These are phyloP conservation scores for Candida michaelii DNA, from an alignment of 805 yeast species.

Conservation along the genomic window DNA sequence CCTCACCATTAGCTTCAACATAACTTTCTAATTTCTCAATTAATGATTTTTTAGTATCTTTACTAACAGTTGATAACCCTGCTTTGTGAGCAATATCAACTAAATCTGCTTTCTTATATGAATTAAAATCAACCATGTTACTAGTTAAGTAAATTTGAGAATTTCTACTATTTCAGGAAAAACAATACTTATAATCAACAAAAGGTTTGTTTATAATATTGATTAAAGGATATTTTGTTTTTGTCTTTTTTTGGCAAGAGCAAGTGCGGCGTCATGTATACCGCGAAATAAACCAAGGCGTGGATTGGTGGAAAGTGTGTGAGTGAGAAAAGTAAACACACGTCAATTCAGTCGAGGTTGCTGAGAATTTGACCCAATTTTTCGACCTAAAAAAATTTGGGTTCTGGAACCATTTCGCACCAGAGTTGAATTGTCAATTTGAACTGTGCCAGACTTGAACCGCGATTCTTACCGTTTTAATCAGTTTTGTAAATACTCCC, in stretches of 20 bases:
- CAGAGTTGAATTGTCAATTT: too few species aligned
- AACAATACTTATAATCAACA: conserved; percentile 5
- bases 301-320: not conserved
- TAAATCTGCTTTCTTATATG: conserved; percentile 42
- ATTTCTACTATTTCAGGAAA: conserved; percentile 4
- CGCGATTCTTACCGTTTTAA: conserved; percentile 5
- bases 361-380: too few species aligned
- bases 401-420: not conserved
- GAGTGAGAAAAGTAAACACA: too few species aligned
- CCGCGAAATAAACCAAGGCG: not conserved
- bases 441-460: too few species aligned
- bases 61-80: conserved; percentile 32
- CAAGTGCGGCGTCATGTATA: not conserved
- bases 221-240: conserved; percentile 4
- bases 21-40: conserved; percentile 36
- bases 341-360: too few species aligned
- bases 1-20: conserved; percentile 24
- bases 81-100: conserved; percentile 34
- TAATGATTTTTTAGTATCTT: conserved; percentile 43
- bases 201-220: conserved; percentile 2
- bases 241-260: conserved; percentile 5
- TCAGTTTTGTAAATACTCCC: conserved; percentile 7
- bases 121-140: conserved; percentile 34
- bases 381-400: not conserved
- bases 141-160: conserved; percentile 1